These are phyloP conservation scores for Glaciozyma antarctica DNA, from an alignment of 768 basidiomycete genomes.

Conservation along the genomic window DNA sequence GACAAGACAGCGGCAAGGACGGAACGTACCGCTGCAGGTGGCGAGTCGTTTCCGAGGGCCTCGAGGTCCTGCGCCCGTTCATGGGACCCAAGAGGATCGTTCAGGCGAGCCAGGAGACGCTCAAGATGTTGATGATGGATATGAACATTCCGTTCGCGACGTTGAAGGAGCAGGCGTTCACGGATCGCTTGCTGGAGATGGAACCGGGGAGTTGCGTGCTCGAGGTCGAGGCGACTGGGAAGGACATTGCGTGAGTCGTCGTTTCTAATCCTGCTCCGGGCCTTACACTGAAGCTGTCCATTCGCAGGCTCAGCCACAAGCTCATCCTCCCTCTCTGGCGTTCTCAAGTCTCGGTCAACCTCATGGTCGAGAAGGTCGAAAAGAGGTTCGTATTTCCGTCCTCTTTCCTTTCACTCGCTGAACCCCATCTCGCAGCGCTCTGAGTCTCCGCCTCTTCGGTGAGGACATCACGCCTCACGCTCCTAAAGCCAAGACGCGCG, in stretches of 20 bases:
- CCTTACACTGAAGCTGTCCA: background rate
- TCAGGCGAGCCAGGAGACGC: constrained; percentile 48
- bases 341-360: constrained; percentile 69
- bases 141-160: constrained; percentile 68
- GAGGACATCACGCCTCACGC: constrained; percentile 56
- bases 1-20: constrained; percentile 60
- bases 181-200: constrained; percentile 48
- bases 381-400: constrained; percentile 57
- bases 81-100: constrained; percentile 58
- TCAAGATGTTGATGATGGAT: constrained; percentile 61
- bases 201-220: constrained; percentile 65
- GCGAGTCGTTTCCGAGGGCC: constrained; percentile 66
- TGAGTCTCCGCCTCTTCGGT: constrained; percentile 76
- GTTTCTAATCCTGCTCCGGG: background rate
- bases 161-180: constrained; percentile 51
- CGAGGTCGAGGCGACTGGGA: constrained; percentile 51
- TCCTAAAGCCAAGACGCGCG: constrained; percentile 2
- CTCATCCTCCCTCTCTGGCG: constrained; percentile 93
- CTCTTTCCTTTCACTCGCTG: background rate
- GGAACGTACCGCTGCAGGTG: constrained; percentile 41
- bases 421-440: constrained; percentile 49
- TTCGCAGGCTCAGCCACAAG: constrained; percentile 58
- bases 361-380: constrained; percentile 95
- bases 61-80: constrained; percentile 75
- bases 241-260: constrained; percentile 50